These are phyloP conservation scores for Rhododendron ovatum DNA, from an alignment of 148 eudicot genomes.

Conservation along the genomic window DNA sequence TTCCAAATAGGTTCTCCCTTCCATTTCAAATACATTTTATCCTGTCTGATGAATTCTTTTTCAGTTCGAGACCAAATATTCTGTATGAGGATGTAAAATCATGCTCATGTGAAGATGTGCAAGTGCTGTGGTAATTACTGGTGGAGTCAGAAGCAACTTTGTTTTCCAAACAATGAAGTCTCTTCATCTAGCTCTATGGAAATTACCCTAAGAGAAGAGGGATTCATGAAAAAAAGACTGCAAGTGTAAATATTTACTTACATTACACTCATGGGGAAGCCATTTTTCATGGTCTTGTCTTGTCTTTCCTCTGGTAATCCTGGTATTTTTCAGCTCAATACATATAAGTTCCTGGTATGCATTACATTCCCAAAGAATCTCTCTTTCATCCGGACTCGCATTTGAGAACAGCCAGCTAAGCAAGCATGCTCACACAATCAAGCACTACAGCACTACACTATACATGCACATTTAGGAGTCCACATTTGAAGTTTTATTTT, in stretches of 20 bases:
- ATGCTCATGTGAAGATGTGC: conserved; percentile 59
- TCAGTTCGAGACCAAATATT: neutral
- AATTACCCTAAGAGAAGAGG: neutral
- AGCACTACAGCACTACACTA: neutral
- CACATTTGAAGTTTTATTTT: neutral
- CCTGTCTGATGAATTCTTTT: neutral
- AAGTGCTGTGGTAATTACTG: conserved; percentile 51
- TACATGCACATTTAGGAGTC: neutral
- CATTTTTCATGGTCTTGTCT: neutral
- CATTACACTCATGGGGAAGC: neutral
- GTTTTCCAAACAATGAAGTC: neutral
- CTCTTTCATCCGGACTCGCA: neutral
- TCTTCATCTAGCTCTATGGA: neutral
- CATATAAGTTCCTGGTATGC: neutral
- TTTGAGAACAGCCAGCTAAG: neutral
- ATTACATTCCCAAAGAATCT: neutral
- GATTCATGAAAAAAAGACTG: neutral
- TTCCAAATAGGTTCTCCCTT: neutral
- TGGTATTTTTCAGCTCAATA: neutral
- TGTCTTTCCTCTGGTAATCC: neutral
- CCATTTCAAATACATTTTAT: no score
- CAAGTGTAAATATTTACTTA: neutral
- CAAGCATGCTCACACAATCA: neutral
- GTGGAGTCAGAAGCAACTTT: conserved; percentile 24
- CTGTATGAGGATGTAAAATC: conserved; percentile 65